Percentiles rank a stretch among this genome's conserved stretches.
Evolutionary conservation across 31 red algal genomes (phyloP).

Genomic region (Pterothamnion heteromorphum): DNA sequence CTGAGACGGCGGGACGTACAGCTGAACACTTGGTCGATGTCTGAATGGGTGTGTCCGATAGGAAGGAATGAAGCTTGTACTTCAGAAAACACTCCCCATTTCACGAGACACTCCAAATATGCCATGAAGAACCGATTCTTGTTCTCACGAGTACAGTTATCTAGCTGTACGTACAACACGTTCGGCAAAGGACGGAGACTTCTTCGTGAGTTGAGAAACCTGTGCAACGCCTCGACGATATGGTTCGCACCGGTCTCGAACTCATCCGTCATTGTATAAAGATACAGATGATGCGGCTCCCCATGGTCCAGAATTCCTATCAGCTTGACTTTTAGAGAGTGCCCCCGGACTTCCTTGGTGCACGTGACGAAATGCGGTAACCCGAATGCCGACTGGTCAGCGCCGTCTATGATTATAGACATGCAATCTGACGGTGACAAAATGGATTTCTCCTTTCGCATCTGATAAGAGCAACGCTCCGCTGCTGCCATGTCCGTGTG

Average conservation of each 20-base stretch:
- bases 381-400: not conserved
- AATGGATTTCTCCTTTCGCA: too few species aligned
- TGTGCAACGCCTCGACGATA: not conserved
- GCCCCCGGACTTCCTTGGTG: not conserved
- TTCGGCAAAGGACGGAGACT: not conserved
- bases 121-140: not conserved
- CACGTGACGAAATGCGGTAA: not conserved
- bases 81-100: not conserved
- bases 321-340: not conserved
- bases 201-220: not conserved
- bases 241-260: not conserved
- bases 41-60: not conserved
- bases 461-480: too few species aligned
- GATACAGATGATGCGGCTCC: not conserved
- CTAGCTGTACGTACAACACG: not conserved
- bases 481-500: too few species aligned
- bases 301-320: not conserved
- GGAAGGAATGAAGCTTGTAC: not conserved
- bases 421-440: too few species aligned
- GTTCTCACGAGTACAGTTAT: not conserved
- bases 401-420: not conserved
- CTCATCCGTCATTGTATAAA: not conserved
- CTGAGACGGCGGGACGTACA: too few species aligned
- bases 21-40: not conserved
- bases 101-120: not conserved